These are phyloP conservation scores for Neoboletus magnificus DNA, from an alignment of 768 basidiomycete species.

Conservation along the genomic window DNA sequence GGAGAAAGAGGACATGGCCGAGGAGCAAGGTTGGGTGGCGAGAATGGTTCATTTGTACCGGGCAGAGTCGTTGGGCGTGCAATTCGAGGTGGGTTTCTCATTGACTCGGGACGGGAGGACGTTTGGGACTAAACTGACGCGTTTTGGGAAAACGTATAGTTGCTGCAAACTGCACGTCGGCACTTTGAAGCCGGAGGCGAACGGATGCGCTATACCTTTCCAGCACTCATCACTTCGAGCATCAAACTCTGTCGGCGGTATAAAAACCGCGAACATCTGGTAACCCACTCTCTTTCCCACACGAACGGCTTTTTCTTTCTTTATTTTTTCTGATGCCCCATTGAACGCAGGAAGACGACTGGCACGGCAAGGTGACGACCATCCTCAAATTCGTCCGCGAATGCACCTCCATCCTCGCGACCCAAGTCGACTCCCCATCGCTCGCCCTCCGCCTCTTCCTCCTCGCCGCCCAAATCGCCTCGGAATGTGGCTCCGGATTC, in stretches of 20 bases:
- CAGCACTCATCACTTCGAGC: conserved; percentile 88
- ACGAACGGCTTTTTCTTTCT: no score
- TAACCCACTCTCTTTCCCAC: no score
- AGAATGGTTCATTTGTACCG: conserved; percentile 96
- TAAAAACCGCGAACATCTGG: conserved; percentile 74
- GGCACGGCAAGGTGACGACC: conserved; percentile 79
- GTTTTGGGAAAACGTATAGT: conserved; percentile 38
- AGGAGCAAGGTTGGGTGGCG: conserved; percentile 99
- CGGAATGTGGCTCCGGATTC: conserved; percentile 89
- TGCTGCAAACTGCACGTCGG: conserved; percentile 85
- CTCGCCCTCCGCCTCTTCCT: conserved; percentile 94
- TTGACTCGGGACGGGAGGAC: background rate
- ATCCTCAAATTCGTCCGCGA: conserved; percentile 95
- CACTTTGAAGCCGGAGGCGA: conserved; percentile 93
- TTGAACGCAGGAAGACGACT: conserved; percentile 69
- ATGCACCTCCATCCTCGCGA: conserved; percentile 87
- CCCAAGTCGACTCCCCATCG: conserved; percentile 88
- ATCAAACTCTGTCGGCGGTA: conserved; percentile 93
- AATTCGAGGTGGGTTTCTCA: conserved; percentile 70
- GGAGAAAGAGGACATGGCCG: conserved; percentile 90
- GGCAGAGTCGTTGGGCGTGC: conserved; percentile 79
- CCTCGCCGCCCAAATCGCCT: conserved; percentile 91
- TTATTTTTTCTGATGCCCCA: background rate
- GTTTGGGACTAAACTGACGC: background rate
- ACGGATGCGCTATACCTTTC: conserved; percentile 95